These are phyloP conservation scores for Corchorus olitorius DNA, from an alignment of 345 rosid species.

Conservation along the genomic window DNA sequence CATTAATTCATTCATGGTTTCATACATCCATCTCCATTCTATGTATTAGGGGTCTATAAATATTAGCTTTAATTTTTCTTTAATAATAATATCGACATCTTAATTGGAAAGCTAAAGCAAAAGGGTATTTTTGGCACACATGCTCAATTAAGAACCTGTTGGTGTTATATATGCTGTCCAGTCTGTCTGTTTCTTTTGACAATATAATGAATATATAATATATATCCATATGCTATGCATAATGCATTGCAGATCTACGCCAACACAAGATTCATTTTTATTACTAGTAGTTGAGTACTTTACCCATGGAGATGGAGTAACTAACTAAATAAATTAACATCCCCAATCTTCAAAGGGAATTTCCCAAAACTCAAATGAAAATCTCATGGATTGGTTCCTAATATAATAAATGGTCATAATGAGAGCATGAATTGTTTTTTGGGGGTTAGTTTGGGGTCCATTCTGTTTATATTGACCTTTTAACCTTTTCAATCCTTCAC, in stretches of 20 bases:
- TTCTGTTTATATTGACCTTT: constrained; percentile 29
- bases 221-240: too few relatives aligned
- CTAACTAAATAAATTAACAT: too few relatives aligned
- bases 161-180: constrained; percentile 16
- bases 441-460: constrained; percentile 18
- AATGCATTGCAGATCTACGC: not conserved
- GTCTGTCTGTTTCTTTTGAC: constrained; percentile 39
- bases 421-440: not conserved
- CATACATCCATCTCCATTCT: too few relatives aligned
- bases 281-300: too few relatives aligned
- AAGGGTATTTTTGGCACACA: constrained; percentile 2
- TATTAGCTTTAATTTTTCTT: too few relatives aligned
- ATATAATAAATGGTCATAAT: not conserved
- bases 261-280: too few relatives aligned
- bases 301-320: not conserved
- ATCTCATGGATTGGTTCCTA: not conserved
- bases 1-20: too few relatives aligned
- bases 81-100: too few relatives aligned
- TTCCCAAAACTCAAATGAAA: not conserved
- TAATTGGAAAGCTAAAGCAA: not conserved
- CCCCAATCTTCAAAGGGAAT: not conserved
- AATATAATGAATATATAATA: not conserved
- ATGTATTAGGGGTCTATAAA: too few relatives aligned
- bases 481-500: constrained; percentile 30
- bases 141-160: not conserved